phyloP scores from a whole-genome alignment of 768 basidiomycete genomes.

The Myochromella boudieri region DNA sequence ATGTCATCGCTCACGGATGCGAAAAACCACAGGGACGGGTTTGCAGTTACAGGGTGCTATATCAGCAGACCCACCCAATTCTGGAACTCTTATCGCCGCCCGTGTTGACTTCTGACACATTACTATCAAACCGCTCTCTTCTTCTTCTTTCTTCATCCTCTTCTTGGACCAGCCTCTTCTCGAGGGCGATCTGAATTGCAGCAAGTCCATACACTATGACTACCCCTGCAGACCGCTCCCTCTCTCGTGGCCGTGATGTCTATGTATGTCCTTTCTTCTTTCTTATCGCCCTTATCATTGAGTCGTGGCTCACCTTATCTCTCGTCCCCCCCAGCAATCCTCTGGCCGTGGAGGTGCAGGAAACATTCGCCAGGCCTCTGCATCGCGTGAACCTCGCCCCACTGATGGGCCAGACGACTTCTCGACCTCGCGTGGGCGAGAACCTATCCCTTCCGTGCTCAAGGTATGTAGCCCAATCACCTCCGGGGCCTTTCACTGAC shows the following conservation, averaged over 20 bases:
- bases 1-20: too few relatives aligned
- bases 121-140: too few relatives aligned
- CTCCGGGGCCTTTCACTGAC: not conserved
- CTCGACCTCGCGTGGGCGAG: slow-evolving; percentile 59
- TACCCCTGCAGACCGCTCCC: slow-evolving; percentile 52
- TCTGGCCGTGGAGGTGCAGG: slow-evolving; percentile 71
- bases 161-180: too few relatives aligned
- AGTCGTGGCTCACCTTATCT: not conserved
- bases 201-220: too few relatives aligned
- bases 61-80: too few relatives aligned
- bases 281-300: not conserved
- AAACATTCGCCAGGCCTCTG: slow-evolving; percentile 59
- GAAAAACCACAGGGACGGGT: too few relatives aligned
- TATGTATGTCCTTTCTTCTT: slow-evolving; percentile 38
- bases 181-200: too few relatives aligned
- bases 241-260: slow-evolving; percentile 58
- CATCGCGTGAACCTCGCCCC: slow-evolving; percentile 43
- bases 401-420: slow-evolving; percentile 53
- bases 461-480: slow-evolving; percentile 30
- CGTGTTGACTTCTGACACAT: too few relatives aligned
- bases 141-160: too few relatives aligned
- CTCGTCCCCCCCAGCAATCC: slow-evolving; percentile 40
- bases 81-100: too few relatives aligned
- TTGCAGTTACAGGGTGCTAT: too few relatives aligned
- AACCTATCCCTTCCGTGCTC: slow-evolving; percentile 38